These are phyloP conservation scores for Globisporangium abappressorium DNA, from an alignment of 352 stramenopile species.

Conservation along the genomic window DNA sequence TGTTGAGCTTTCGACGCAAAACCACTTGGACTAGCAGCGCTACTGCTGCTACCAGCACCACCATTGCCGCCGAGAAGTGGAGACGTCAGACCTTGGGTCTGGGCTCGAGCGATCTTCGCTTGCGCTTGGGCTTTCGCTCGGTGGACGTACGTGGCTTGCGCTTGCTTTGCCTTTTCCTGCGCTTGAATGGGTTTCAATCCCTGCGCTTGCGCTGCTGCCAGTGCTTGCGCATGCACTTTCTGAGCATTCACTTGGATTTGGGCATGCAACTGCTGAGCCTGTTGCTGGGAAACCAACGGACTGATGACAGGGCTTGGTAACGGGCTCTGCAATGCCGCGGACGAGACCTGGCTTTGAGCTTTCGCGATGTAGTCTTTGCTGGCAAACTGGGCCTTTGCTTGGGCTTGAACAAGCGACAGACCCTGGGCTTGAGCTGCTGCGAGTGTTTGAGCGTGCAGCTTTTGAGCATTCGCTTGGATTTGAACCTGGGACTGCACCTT, in stretches of 20 bases:
- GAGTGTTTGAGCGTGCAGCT: constrained; percentile 82
- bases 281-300: constrained; percentile 67
- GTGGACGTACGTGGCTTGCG: constrained; percentile 85
- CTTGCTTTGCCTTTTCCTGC: constrained; percentile 89
- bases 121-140: constrained; percentile 84
- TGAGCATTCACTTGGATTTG: constrained; percentile 90
- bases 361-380: constrained; percentile 91
- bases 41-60: constrained; percentile 14
- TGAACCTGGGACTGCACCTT: constrained; percentile 88
- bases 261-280: constrained; percentile 82
- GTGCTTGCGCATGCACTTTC: constrained; percentile 86
- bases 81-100: constrained; percentile 51
- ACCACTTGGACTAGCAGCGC: constrained; percentile 18
- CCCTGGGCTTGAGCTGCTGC: constrained; percentile 82
- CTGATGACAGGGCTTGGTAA: constrained; percentile 49
- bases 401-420: constrained; percentile 80
- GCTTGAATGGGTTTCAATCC: constrained; percentile 84
- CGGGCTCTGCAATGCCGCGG: constrained; percentile 47
- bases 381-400: constrained; percentile 83
- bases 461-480: constrained; percentile 88
- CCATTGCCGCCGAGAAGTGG: constrained; percentile 26
- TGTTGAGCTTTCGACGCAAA: constrained; percentile 80
- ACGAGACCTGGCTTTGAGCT: constrained; percentile 79
- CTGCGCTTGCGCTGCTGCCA: constrained; percentile 81
- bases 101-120: constrained; percentile 78